Conservation (phyloP, 768 basidiomycete genomes). For the Mycena metata region DNA sequence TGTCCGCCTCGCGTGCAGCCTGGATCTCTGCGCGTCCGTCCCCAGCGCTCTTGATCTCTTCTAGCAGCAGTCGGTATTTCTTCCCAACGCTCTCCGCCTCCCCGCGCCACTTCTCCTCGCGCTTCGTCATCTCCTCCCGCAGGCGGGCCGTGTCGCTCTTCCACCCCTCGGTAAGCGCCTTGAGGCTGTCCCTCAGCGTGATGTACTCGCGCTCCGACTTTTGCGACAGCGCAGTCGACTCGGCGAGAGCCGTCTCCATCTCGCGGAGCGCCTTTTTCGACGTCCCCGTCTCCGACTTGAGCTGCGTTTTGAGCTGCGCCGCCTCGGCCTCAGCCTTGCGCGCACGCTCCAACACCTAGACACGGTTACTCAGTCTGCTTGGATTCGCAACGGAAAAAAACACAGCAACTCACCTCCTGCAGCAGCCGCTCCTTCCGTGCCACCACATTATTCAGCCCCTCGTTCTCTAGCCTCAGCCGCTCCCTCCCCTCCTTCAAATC, state of each 20-base stretch:
- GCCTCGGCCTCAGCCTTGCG: constrained; percentile 89
- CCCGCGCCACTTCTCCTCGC: constrained; percentile 75
- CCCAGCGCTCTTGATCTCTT: constrained; percentile 71
- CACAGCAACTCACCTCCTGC: constrained; percentile 75
- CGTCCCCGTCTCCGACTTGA: constrained; percentile 79
- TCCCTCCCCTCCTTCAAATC: constrained; percentile 92
- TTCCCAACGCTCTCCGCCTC: constrained; percentile 79
- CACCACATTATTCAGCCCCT: constrained; percentile 89
- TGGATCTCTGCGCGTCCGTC: constrained; percentile 61
- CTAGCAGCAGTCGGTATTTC: constrained; percentile 76
- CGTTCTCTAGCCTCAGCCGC: constrained; percentile 85
- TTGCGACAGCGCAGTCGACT: constrained; percentile 82
- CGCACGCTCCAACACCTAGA: constrained; percentile 81
- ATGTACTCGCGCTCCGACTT: constrained; percentile 89
- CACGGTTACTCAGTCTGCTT: constrained; percentile 10
- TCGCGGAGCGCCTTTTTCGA: constrained; percentile 85
- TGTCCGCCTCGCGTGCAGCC: constrained; percentile 64
- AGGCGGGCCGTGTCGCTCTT: constrained; percentile 80
- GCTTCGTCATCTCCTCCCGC: constrained; percentile 78
- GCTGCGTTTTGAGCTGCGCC: constrained; percentile 72
- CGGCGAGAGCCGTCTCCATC: constrained; percentile 80
- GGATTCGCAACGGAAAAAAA: not conserved
- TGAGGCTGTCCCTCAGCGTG: constrained; percentile 82
- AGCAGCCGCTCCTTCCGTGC: constrained; percentile 87
- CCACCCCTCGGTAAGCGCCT: constrained; percentile 79